Base-by-base conservation (phyloP, 768 basidiomycete genomes). In the Lactarius quietus region DNA sequence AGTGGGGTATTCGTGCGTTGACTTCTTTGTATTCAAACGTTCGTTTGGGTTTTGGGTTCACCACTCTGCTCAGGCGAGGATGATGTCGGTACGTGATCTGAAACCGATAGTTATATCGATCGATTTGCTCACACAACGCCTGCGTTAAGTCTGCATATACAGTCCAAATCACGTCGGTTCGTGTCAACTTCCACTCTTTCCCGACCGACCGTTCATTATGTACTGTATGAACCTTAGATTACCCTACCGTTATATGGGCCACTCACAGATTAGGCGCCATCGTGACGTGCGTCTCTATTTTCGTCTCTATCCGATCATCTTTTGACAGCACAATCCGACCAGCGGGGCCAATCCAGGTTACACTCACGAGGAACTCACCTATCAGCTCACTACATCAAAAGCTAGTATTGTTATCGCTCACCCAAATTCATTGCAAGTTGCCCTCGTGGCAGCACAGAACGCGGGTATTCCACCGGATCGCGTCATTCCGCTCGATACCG, bases 341-440 rank as follows among this genome's bases (percentile, higher is more conserved):
- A 87, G 86, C 15, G 84, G 84, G 20, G 84, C 86, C 14, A 89
- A 89, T 68, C 88, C 88, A 3, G 74, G 75, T 6, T 89, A 82
- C 72, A 84, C 82, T 18, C 70, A 76, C 3, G 83, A 84, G 14
- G 88, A 89, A 69, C 79, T 89, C 3, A 75, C 74, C 3, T 78
- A 88, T 70, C 87, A 89, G 72, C 77, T 89, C 18, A 62, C 63
- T 1, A 28, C 62, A 20, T 38, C 64, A n/a, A 70, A 63, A 28
- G 58, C 69, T 6, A 36, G 57, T 17, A n/a, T 78, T 14, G 55
- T 79, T 31, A 64, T 80, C 7, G 68, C 73, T 26, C 73, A 77
- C 48, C 72, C 77, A 5, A 70, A 60, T 14, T 71, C 69, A 2
- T 29, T 79, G 35, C 58, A 63, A 12, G 69, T 62, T 1, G 78